Percentiles rank a stretch among this genome's conserved stretches.
Evolutionary conservation across 768 basidiomycete species (phyloP).

Genomic region (Exsudoporus frostii): DNA sequence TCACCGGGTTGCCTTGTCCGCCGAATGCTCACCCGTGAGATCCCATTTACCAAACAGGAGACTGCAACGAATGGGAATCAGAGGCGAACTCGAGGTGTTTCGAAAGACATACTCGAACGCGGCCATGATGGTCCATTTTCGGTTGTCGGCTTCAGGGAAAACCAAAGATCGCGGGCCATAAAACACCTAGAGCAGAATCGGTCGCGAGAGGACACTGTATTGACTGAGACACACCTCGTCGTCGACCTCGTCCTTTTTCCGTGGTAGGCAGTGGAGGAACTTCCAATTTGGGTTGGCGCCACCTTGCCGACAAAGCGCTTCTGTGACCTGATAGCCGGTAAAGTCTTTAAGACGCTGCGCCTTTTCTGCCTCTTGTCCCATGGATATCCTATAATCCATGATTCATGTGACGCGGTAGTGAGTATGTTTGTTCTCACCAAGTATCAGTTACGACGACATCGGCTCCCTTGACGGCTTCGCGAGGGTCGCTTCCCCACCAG

Average conservation of each 20-base stretch:
- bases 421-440: conserved; percentile 51
- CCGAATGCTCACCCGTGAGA: conserved; percentile 20
- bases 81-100: neutral
- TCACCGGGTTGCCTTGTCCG: conserved; percentile 10
- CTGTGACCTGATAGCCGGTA: conserved; percentile 91
- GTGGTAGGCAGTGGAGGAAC: conserved; percentile 94
- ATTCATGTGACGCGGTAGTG: neutral
- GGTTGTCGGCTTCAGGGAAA: conserved; percentile 93
- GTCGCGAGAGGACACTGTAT: neutral
- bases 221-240: conserved; percentile 63
- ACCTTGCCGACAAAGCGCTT: conserved; percentile 74
- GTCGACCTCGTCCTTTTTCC: conserved; percentile 91
- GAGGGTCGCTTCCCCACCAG: conserved; percentile 73
- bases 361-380: conserved; percentile 97
- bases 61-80: conserved; percentile 13
- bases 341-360: conserved; percentile 83
- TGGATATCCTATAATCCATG: conserved; percentile 74
- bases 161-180: conserved; percentile 90
- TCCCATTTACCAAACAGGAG: conserved; percentile 49
- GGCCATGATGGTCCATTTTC: conserved; percentile 96
- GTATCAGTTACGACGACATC: conserved; percentile 98
- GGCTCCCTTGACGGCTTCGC: conserved; percentile 83
- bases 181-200: conserved; percentile 59
- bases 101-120: conserved; percentile 69
- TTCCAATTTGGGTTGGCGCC: conserved; percentile 87